Evolutionary conservation across 164 flowering plant species (phyloP).

Genomic region (Annona squamosa): DNA sequence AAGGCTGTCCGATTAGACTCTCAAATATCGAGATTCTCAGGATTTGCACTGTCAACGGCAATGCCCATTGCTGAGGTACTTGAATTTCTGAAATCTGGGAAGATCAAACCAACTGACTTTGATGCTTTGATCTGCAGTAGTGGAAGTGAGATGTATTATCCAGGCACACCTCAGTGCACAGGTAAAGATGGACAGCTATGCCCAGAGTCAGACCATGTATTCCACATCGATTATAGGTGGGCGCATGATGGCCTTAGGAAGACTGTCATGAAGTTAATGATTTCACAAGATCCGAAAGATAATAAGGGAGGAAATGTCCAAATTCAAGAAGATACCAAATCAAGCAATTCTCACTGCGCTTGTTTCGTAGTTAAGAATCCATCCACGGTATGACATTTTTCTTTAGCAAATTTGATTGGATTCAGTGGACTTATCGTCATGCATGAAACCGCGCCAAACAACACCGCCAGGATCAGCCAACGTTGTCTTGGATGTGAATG

Average conservation of each 20-base stretch:
- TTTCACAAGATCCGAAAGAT: constrained; percentile 35
- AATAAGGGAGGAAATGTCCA: constrained; percentile 20
- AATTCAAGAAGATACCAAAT: constrained; percentile 55
- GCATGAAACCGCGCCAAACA: not conserved
- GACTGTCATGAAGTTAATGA: constrained; percentile 72
- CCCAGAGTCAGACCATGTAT: constrained; percentile 68
- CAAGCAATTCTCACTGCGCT: constrained; percentile 66
- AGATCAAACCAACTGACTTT: constrained; percentile 57
- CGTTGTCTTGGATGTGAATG: not conserved
- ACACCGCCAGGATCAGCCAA: not conserved
- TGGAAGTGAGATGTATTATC: constrained; percentile 87
- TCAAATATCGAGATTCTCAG: constrained; percentile 43
- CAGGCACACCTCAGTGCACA: constrained; percentile 34
- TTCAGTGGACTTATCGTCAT: too few species aligned
- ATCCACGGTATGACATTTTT: constrained; percentile 45
- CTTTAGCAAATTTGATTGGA: not conserved
- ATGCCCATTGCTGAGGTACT: constrained; percentile 61
- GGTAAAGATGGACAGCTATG: constrained; percentile 45
- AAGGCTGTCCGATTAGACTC: constrained; percentile 55
- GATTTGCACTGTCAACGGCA: constrained; percentile 75
- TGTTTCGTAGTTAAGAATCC: constrained; percentile 60
- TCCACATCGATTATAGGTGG: constrained; percentile 88
- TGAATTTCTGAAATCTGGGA: constrained; percentile 50
- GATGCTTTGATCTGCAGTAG: constrained; percentile 88
- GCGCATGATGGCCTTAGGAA: constrained; percentile 74